Base-by-base conservation (phyloP, 768 basidiomycete species). In the Termitomyces sp. region DNA sequence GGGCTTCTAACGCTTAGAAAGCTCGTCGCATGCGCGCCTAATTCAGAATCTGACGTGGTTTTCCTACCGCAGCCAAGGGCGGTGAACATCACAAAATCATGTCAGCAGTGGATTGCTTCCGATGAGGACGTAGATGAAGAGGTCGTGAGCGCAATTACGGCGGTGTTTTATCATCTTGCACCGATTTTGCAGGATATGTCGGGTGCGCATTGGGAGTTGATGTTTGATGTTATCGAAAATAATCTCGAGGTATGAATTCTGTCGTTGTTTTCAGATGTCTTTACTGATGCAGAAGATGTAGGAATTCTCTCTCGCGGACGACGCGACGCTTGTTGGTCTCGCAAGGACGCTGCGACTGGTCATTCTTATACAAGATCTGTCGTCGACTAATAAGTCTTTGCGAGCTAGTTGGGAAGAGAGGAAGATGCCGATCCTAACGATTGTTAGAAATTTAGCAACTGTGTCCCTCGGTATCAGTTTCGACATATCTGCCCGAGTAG, bases 191-290 rank as follows among this genome's bases (percentile, higher is more conserved):
- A 98, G 72, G 90, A 85, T 67, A 79, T 96, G 2, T 77, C 85
- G 14, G 97, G 96, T 0, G 76, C 81, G 0, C 97, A 98, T 71
- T 99, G 97, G 97, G 90, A 93, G 51, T 82, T 95, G 36, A 84
- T 95, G 5, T 95, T 92, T 69, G 95, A 98, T 68, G 71, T 98
- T 16, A 68, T 96, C 13, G 95, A 96, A 71, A 89, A 79, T 59
- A 92, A 91, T 66, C 77, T 98, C 3, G 95, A 98, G 82, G 93
- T 93, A 57, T 47, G 80, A 16, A 28, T 16, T 6, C 32, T 10
- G 23, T 52, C 10, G 16, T 44, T 26, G 14, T 43, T 28, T 30
- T 20, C 18, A 12, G 28, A n/a, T 35, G 3, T 26, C 30, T 9
- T 61, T n/a, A 32, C 36, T 52, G 7, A 55, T 55, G 8, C 26